Base-by-base conservation (phyloP, 1,139 yeast species). In the Pichia sp. region DNA sequence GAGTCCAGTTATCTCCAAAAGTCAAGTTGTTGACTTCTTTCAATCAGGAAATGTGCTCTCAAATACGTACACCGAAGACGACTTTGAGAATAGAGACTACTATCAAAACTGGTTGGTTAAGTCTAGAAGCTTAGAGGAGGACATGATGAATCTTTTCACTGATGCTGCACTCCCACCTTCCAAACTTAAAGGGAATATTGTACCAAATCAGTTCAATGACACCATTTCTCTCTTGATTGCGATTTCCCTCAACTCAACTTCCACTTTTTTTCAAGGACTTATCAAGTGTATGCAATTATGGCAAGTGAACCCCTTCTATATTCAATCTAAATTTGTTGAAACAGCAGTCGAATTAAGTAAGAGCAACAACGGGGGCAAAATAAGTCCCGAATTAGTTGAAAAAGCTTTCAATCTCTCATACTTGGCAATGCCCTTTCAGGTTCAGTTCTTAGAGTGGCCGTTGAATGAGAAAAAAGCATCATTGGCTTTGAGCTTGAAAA, bases 251-350 rank as follows among this genome's bases (percentile, higher is more conserved):
- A 33, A 37, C 14, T 46, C 55, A 10, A 41, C 34, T 3, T 30
- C 52, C 11, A 30, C 32, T 5, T 53, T 51, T 32, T 49, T 51
- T 29, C 46, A 49, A 29, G 43, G 50, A 13, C 37, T 48, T 15
- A 36, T 52, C 20, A 44, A 42, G 25, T 54, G 58, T 40, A 34
- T 53, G 29, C 45, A 50, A 28, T 11, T 52, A 2, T 54, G 58
- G 59, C 56, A 52, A 35, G 40, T 47, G 13, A 55, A 53, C 32
- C 59, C 59, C 4, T 53, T 51, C 34, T 37, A 40, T 10, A 30
- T 50, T 7, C 47, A 49, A 23, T 32, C 45, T 18, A 24, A 32
- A 7, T 42, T 44, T 32, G 25, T 43, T 29, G 23, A 40, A 23
- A 27, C 33, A 24, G 29, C 44, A 3, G 20, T 36, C 10, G 15